Base-by-base conservation (phyloP, 2,329 filamentous ascomycete species). In the Exophiala lecanii-corni region DNA sequence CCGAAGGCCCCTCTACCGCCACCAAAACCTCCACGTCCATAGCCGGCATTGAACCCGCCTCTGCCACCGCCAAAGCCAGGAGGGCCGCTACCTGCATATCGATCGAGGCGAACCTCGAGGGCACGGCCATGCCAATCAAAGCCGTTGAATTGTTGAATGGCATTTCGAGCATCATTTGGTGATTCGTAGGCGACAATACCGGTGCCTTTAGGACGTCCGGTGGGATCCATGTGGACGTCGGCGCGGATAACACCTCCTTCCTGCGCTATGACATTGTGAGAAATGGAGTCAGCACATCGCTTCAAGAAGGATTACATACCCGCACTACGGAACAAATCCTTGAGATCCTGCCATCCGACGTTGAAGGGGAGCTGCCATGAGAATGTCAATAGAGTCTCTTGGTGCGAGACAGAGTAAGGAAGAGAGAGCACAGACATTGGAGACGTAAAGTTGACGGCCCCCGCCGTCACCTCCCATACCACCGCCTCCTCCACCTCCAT, bases 291-390 rank as follows among this genome's bases (percentile, higher is more conserved):
- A 59, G 19, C 39, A 37, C 34, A 46, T 37, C 37, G 25, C 46
- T 41, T 10, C n/a, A 45, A 47, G 41, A 42, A 55, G 46, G 42
- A 48, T 49, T 38, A 75, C 88, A 77, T 76, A 95, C 89, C 87
- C 71, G 92, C 89, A 78, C 96, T 89, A 62, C 92, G 86, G 77
- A 98, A 98, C 56, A 98, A 77, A 68, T 98, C 92, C 73, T 98
- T 98, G 57, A 98, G 73, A 68, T 98, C 92, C 71, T 98, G 92
- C 92, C 92, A 98, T 64, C 92, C 92, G 58, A 94, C 87, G 55
- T 88, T 94, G 72, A 89, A 98, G 15, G 92, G 92, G 57, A 98
- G 86, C 92, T 98, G 69, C 31, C 57, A 52, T 43, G 47, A 61
- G 47, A 53, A 59, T 36, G 64, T 68, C 58, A 73, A 67, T 57